Percentiles rank a stretch among this genome's conserved stretches.
Conservation (phyloP, 768 basidiomycete genomes). For the Pholiota microspora region DNA sequence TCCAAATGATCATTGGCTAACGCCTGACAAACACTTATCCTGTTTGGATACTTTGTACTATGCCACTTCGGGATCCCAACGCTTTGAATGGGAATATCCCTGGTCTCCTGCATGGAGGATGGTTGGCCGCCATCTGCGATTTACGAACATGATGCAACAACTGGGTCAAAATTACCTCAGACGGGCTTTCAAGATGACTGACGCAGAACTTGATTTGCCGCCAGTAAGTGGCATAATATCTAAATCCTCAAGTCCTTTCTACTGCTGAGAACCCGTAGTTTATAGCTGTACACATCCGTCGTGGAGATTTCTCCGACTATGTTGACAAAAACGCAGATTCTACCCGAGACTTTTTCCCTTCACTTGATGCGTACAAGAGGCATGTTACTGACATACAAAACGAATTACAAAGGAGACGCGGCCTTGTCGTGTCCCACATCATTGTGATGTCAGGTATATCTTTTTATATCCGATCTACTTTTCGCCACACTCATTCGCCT, state of each 20-base stretch:
- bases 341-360: conserved; percentile 30
- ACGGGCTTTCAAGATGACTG: conserved; percentile 24
- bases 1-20: conserved; percentile 19
- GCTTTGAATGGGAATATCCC: conserved; percentile 14
- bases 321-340: conserved; percentile 24
- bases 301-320: conserved; percentile 38
- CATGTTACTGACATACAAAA: conserved; percentile 35
- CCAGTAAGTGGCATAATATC: conserved; percentile 24
- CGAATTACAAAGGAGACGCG: conserved; percentile 28
- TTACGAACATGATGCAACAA: conserved; percentile 27
- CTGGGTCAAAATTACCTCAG: conserved; percentile 33
- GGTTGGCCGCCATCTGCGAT: conserved; percentile 35
- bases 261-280: conserved; percentile 2
- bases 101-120: conserved; percentile 43
- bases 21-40: neutral
- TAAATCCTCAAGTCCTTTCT: neutral
- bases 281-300: conserved; percentile 40
- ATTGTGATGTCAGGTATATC: conserved; percentile 39
- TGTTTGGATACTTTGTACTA: conserved; percentile 4
- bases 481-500: neutral
- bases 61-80: neutral
- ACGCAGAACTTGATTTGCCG: conserved; percentile 26
- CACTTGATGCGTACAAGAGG: conserved; percentile 31
- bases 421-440: conserved; percentile 31
- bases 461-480: neutral